Base-by-base conservation (phyloP, 2,329 filamentous ascomycete genomes). In the Trichophyton verrucosum region DNA sequence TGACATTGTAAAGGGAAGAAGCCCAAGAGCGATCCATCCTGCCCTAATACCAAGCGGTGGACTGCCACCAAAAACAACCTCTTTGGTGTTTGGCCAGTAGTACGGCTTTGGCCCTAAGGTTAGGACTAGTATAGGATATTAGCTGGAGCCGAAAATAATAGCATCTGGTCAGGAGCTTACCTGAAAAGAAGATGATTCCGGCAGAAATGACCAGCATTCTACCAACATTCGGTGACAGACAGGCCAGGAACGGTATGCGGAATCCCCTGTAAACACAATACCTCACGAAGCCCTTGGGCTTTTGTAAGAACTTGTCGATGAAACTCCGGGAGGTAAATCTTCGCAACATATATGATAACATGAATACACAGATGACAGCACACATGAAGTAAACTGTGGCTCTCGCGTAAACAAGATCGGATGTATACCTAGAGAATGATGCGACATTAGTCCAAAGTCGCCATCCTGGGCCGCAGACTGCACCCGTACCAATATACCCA, bases 341-440 rank as follows among this genome's bases (percentile, higher is more conserved):
- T 5, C n/a, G 22, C 46, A 75, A 61, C 15, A 76, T 65, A 56
- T 75, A 69, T 2, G 70, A 69, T 17, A 82, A 67, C 24, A 75
- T 68, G 63, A 81, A 83, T 11, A 82, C 61, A 1, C 74, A 72
- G 59, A 83, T 78, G n/a, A 71, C 68, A 0, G 73, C 72, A 64
- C 80, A 71, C 68, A 82, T 78, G 64, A 83, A 80, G 51, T 79
- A 81, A 2, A 82, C 70, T 0, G 81, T 82, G 5, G 75, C 75
- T 3, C 82, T 68, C 0, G 77, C 78, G 64, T 78, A 84, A 40
- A 78, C 75, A 63, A 79, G 76, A 65, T 84, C 82, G 22, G 81
- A 77, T 60, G 80, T 69, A 64, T 81, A 82, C 79, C 79, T 81
- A 58, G 5, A 17, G 46, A 27, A 22, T 27, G 57, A 13, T 46